Base-by-base conservation (phyloP, 345 rosid species). In the Excoecaria cochinchinensis region DNA sequence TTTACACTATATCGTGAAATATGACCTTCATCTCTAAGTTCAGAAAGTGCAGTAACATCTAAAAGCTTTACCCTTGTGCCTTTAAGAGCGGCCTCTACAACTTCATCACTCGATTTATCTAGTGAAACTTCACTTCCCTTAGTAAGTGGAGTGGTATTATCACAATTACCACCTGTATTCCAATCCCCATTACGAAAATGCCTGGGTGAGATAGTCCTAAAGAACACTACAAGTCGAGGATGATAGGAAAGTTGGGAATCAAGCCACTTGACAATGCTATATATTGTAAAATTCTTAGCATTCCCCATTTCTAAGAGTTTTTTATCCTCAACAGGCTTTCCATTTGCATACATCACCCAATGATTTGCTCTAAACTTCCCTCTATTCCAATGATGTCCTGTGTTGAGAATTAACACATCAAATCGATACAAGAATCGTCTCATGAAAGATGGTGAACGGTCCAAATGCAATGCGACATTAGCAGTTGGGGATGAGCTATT, bases 321-420 rank as follows among this genome's bases (percentile, higher is more conserved):
- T 64, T 47, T 74, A 38, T 88, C 80, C 25, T 72, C 48, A 15
- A 80, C 44, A 3, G 81, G 87, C 76, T 62, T 70, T 50, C 88
- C 92, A 3, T 84, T 81, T n/a, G 82, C 76, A 69, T 88, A 72
- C 87, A 88, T 86, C 51, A 88, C 82, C 86, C 87, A 87, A 12
- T 74, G 82, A 75, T 88, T 84, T 15, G 62, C 80, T 1, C 67
- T 78, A 36, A 88, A 36, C 83, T 85, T 85, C 70, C 82, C 82
- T 61, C 83, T 77, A 77, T 85, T 85, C 92, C 92, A 88, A 61
- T 88, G 92, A 77, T 86, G 90, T 51, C 84, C 89, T 5, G 90
- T 85, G 72, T 88, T 88, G 4, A 88, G 86, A 46, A 88, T 85
- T 51, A 88, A 66, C 21, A 86, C 84, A 70, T 86, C 82, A 21